Conservation (phyloP, 495 filamentous ascomycete genomes). For the Daldinia childiae region DNA sequence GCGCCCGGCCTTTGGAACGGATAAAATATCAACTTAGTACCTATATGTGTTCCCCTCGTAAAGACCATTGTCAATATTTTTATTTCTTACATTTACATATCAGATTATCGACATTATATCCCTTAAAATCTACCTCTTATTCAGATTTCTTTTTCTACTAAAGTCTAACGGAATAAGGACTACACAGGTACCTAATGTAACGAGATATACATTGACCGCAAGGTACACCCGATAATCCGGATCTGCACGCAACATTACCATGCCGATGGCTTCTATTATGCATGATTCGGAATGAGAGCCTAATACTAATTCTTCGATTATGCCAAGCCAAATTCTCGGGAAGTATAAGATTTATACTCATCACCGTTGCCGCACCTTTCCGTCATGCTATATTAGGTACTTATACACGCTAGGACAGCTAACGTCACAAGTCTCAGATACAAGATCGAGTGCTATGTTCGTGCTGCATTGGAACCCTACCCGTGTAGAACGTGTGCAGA, state of each 20-base stretch:
- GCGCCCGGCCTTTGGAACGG: neutral
- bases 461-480: constrained; percentile 30
- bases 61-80: neutral
- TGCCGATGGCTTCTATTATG: constrained; percentile 21
- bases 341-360: constrained; percentile 3
- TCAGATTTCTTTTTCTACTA: too few relatives aligned
- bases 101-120: neutral
- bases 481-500: neutral
- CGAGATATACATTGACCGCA: constrained; percentile 2
- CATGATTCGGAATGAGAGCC: neutral
- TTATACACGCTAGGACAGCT: neutral
- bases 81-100: neutral
- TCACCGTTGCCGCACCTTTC: constrained; percentile 22
- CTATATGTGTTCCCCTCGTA: neutral
- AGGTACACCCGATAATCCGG: constrained; percentile 28
- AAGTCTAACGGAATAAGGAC: neutral
- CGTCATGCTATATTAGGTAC: constrained; percentile 9
- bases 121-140: neutral
- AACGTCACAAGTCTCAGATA: constrained; percentile 1
- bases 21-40: neutral
- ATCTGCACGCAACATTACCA: constrained; percentile 29
- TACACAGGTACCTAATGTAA: neutral
- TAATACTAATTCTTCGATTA: neutral
- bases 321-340: neutral
- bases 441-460: neutral